Conservation (phyloP, 345 rosid species). For the Dipteronia dyeriana region DNA sequence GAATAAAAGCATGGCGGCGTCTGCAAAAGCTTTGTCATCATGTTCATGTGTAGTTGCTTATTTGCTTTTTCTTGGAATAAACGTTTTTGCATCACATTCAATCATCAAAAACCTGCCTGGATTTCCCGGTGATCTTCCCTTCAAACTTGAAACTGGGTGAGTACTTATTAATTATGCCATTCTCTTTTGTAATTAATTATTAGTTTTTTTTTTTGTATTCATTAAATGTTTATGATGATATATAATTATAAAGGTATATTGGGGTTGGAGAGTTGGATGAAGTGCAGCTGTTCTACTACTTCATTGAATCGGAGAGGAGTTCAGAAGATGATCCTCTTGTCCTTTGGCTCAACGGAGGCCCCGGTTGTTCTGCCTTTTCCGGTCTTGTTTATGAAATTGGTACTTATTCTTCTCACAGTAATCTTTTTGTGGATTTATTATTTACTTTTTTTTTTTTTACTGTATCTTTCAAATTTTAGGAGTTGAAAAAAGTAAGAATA, state of each 20-base stretch:
- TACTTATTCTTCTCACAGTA: not conserved
- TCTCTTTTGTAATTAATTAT: not conserved
- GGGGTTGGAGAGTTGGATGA: conserved; percentile 13
- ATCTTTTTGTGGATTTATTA: no score
- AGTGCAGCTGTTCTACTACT: conserved; percentile 39
- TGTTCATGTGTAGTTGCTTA: no score
- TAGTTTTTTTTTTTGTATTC: not conserved
- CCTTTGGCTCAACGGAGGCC: conserved; percentile 47
- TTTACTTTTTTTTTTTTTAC: no score
- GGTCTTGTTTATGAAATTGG: conserved; percentile 39
- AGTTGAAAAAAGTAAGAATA: no score
- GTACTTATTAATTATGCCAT: no score
- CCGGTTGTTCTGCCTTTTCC: conserved; percentile 44
- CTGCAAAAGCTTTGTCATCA: not conserved
- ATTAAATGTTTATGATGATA: no score
- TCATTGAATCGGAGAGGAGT: conserved; percentile 34
- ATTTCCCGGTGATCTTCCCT: not conserved
- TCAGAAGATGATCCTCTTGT: conserved; percentile 31
- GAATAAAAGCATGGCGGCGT: no score
- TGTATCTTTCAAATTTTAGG: no score
- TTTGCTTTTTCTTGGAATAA: not conserved
- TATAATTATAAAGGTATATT: not conserved
- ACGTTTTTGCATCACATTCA: not conserved
- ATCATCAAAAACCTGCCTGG: conserved; percentile 9
- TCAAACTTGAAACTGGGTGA: conserved; percentile 17